Percentiles rank a stretch among this genome's conserved stretches.
These are phyloP conservation scores for Ceratocystis lukuohia DNA, from an alignment of 2,329 filamentous ascomycete species.

Conservation along the genomic window DNA sequence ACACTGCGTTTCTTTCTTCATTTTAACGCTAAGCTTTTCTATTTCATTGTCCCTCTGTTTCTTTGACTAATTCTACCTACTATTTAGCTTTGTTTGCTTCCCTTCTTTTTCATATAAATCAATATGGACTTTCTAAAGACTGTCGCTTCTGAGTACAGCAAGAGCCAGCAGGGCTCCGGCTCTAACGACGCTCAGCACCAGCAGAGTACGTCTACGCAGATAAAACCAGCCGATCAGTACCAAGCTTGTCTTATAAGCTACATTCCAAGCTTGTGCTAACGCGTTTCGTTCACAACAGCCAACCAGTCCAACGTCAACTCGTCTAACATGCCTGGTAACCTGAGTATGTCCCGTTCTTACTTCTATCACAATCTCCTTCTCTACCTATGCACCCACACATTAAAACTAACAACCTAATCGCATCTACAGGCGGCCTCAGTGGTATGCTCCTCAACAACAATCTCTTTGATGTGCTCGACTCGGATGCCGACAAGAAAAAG, in stretches of 20 bases:
- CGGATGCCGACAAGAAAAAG: slow-evolving; percentile 36
- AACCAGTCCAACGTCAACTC: slow-evolving; percentile 3
- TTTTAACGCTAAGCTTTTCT: neutral
- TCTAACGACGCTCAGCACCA: neutral
- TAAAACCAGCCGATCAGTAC: too few relatives aligned
- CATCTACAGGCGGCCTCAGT: slow-evolving; percentile 12
- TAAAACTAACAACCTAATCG: slow-evolving; percentile 7
- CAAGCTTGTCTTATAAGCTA: neutral
- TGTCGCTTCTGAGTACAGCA: slow-evolving; percentile 17
- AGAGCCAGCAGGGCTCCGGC: slow-evolving; percentile 13
- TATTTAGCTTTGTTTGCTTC: neutral
- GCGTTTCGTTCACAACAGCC: neutral
- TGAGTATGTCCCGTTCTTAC: slow-evolving; percentile 8
- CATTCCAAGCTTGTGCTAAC: neutral
- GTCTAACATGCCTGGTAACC: slow-evolving; percentile 12
- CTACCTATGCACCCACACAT: neutral
- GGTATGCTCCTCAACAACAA: slow-evolving; percentile 20
- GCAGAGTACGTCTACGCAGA: slow-evolving; percentile 1
- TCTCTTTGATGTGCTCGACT: slow-evolving; percentile 24
- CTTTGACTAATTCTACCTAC: too few relatives aligned
- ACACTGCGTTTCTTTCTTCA: neutral
- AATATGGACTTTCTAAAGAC: slow-evolving; percentile 19
- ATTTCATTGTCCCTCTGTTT: neutral
- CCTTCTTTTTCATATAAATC: neutral
- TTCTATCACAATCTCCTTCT: neutral